Conservation (phyloP, 768 basidiomycete species). For the Mycena amicta region DNA sequence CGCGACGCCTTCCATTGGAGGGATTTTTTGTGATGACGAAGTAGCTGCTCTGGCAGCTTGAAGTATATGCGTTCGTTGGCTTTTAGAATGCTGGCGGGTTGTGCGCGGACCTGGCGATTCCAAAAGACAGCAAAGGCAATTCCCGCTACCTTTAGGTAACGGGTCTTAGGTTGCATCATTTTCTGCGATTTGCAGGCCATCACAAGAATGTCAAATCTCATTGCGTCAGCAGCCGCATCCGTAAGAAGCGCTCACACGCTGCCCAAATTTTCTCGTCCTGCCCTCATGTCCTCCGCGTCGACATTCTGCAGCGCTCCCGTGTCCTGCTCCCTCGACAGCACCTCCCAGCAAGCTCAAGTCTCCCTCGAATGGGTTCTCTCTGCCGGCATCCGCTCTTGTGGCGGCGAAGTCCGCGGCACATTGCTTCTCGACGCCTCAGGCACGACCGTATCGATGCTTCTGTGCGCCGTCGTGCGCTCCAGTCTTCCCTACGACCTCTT, state of each 20-base stretch:
- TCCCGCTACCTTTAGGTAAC: too few species aligned
- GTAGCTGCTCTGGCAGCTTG: not conserved
- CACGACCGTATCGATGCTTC: not conserved
- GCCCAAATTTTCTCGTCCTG: not conserved
- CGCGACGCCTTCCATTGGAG: not conserved
- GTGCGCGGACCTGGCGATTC: not conserved
- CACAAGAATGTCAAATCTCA: too few species aligned
- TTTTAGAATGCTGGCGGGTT: not conserved
- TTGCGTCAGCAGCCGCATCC: too few species aligned
- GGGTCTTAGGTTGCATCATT: too few species aligned
- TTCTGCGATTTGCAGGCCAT: too few species aligned
- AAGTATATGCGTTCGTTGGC: not conserved
- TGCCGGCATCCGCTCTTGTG: not conserved
- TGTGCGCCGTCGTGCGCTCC: not conserved
- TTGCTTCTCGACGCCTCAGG: not conserved
- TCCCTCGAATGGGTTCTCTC: not conserved
- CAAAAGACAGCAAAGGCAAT: not conserved
- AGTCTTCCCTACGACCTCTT: constrained; percentile 2
- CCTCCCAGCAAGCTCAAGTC: not conserved
- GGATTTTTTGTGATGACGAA: not conserved
- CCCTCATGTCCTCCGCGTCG: not conserved
- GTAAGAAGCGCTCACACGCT: too few species aligned
- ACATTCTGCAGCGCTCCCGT: not conserved
- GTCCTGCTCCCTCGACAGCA: not conserved
- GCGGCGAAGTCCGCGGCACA: not conserved